Base-by-base conservation (phyloP, 1,284 basidiomycete genomes). In the Ganoderma lingzhi region DNA sequence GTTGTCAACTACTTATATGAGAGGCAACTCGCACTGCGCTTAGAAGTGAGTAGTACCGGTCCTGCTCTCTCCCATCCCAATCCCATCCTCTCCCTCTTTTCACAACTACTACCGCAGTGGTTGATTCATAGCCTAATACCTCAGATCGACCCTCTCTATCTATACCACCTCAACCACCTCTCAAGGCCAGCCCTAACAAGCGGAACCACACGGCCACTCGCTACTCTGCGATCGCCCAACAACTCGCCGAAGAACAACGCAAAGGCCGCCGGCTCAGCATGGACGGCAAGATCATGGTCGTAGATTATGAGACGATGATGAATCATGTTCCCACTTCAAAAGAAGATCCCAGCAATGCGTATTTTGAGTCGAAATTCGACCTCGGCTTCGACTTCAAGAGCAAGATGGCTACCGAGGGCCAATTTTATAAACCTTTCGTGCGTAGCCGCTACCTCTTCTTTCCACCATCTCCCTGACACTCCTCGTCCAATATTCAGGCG, bases 251-350 rank as follows among this genome's bases (percentile, higher is more conserved):
- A 28, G 45, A 63, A 10, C 48, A 44, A 61, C 65, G 41, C 28
- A 48, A 62, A n/a, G 37, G 48, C 17, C 32, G 55, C 12, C 42
- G 48, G 17, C 41, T 66, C 28, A 61, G 39, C 44, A 62, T 66
- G 58, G 32, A 61, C 37, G 45, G 45, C 45, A 62, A 66, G 65
- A 45, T 60, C 0, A 32, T 44, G 41, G 14, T 62, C 5, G 28
- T 66, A 6, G 44, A 66, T 17, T 51, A 61, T 44, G 65, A 66
- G n/a, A 48, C 45, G 2, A 48, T 48, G 45, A 48, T 48, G 45
- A 48, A 48, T 1, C n/a, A 48, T 12, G n/a, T 48, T 8, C n/a
- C 45, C 9, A 9, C 45, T n/a, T 15, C 45, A 9, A n/a, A 23
- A 9, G n/a, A 48, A 8, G 45, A 48, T n/a, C n/a, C 45, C 3